phyloP scores from a whole-genome alignment of 306 rosid genomes.

The Chamaecrista fasciculata region DNA sequence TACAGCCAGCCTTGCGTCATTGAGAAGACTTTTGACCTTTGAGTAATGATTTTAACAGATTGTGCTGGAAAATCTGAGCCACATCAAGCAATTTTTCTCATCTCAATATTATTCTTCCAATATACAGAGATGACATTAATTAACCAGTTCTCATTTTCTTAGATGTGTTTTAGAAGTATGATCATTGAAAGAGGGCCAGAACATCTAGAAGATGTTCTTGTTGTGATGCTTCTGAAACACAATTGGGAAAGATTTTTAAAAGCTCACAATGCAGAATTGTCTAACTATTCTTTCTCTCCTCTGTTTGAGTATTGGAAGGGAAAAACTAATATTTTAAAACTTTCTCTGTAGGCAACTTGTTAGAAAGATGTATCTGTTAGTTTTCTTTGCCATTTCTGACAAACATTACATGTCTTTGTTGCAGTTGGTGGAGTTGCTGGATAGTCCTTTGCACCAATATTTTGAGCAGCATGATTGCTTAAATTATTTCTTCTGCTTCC shows the following conservation, averaged over 20 bases:
- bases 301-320: background rate
- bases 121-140: background rate
- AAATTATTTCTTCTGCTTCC: conserved; percentile 97
- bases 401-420: conserved; percentile 32
- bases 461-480: conserved; percentile 88
- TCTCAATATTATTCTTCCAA: background rate
- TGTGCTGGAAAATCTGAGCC: background rate
- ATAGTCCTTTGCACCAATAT: conserved; percentile 81
- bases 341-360: conserved; percentile 12
- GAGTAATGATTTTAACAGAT: background rate
- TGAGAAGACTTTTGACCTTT: background rate
- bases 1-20: background rate
- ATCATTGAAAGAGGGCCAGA: background rate
- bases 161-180: background rate
- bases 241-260: background rate
- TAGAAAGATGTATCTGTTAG: conserved; percentile 2
- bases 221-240: background rate
- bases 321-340: no score
- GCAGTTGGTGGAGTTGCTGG: conserved; percentile 97
- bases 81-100: background rate
- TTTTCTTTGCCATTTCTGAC: conserved; percentile 26
- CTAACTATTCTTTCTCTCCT: no score
- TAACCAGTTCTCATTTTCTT: background rate
- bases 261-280: background rate
- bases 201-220: background rate